These are phyloP conservation scores for Musa balbisiana DNA, from an alignment of 202 grass and related monocot genomes.

Conservation along the genomic window DNA sequence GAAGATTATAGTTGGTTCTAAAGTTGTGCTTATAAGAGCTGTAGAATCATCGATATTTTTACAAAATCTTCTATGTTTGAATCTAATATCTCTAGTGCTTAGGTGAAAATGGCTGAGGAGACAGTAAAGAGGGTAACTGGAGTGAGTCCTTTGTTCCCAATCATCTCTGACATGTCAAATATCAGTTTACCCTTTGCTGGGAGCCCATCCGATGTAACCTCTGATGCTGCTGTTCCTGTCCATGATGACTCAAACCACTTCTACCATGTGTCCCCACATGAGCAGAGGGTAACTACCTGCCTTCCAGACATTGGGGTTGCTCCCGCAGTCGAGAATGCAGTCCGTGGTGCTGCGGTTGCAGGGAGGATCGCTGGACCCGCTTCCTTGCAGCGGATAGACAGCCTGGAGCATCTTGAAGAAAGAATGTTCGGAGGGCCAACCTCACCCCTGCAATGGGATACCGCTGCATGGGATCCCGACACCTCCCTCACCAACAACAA, in stretches of 20 bases:
- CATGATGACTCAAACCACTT: constrained; percentile 27
- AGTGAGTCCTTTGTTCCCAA: constrained; percentile 10
- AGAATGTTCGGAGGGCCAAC: constrained; percentile 8
- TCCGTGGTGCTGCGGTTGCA: constrained; percentile 18
- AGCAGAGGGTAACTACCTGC: background rate
- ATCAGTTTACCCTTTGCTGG: constrained; percentile 52
- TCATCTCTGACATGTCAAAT: constrained; percentile 42
- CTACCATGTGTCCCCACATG: background rate
- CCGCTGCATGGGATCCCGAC: constrained; percentile 7
- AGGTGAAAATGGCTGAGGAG: constrained; percentile 82
- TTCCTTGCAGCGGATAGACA: constrained; percentile 30
- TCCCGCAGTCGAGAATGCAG: background rate
- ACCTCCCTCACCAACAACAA: constrained; percentile 23
- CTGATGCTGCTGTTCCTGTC: constrained; percentile 23
- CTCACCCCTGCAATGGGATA: constrained; percentile 15
- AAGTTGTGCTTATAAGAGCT: background rate
- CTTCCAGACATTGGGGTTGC: background rate
- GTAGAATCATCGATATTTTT: background rate
- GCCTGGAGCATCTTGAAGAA: constrained; percentile 34
- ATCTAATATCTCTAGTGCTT: constrained; percentile 4
- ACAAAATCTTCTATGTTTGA: background rate
- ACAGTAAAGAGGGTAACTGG: constrained; percentile 40
- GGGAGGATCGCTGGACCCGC: constrained; percentile 28
- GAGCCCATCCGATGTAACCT: constrained; percentile 18
- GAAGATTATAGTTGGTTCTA: no score